phyloP scores from a whole-genome alignment of 148 eudicot genomes.

The Arctostaphylos glauca region DNA sequence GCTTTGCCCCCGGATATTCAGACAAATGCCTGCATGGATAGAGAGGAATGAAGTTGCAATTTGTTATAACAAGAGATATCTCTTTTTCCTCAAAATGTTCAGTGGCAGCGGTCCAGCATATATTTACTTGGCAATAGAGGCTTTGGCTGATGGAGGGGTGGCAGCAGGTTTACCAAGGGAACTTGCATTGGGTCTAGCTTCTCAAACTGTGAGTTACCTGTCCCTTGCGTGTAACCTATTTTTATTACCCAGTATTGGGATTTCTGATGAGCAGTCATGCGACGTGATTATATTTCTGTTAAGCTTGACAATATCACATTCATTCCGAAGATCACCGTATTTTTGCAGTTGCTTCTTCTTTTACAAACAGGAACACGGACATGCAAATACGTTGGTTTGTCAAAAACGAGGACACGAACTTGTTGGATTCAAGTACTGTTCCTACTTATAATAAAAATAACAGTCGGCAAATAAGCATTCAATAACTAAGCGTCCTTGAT shows the following conservation, averaged over 20 bases:
- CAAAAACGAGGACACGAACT: neutral
- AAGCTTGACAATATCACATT: neutral
- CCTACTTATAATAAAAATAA: too few species aligned
- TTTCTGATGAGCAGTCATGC: neutral
- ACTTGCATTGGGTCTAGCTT: constrained; percentile 82
- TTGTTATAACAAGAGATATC: neutral
- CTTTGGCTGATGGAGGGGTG: constrained; percentile 99
- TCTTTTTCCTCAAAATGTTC: constrained; percentile 17
- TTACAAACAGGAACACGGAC: neutral
- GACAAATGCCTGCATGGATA: neutral
- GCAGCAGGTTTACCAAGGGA: constrained; percentile 95
- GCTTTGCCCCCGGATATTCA: neutral
- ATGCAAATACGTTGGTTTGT: neutral
- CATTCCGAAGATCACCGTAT: neutral
- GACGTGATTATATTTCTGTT: neutral
- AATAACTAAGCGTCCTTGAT: neutral
- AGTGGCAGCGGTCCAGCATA: constrained; percentile 98
- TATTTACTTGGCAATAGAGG: constrained; percentile 85
- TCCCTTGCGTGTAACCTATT: neutral
- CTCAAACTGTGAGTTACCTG: constrained; percentile 75
- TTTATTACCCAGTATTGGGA: neutral
- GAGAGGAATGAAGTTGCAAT: neutral
- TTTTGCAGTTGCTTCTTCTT: neutral
- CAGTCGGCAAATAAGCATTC: too few species aligned
- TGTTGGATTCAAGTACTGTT: neutral